Evolutionary conservation across 805 yeast genomes (phyloP).

Genomic region (Ogataea pini): DNA sequence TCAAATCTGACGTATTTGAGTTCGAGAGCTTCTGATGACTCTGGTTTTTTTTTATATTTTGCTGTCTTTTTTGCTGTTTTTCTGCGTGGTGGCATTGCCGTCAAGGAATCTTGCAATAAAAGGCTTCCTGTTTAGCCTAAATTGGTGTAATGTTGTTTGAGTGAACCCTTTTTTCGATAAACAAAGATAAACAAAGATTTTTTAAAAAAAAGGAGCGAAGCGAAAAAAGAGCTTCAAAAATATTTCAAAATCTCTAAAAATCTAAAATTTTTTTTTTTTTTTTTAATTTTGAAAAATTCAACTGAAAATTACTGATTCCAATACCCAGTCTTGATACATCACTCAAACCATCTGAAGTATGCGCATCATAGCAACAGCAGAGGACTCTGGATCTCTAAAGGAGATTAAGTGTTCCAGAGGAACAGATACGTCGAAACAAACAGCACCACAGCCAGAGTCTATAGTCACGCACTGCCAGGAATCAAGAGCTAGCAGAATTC

Average conservation of each 20-base stretch:
- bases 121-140: too few relatives aligned
- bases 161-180: too few relatives aligned
- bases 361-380: constrained; percentile 47
- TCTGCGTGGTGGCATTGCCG: neutral
- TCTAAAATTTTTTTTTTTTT: neutral
- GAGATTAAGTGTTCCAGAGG: constrained; percentile 65
- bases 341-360: constrained; percentile 27
- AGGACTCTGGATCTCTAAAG: constrained; percentile 66
- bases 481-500: constrained; percentile 38
- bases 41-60: neutral
- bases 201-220: neutral
- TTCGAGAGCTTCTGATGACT: neutral
- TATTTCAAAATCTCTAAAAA: neutral
- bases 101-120: too few relatives aligned
- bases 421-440: constrained; percentile 76
- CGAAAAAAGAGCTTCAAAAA: neutral
- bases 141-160: too few relatives aligned
- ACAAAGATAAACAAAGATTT: neutral
- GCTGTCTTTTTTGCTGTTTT: neutral
- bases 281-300: neutral
- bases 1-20: constrained; percentile 32
- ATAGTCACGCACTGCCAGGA: constrained; percentile 37
- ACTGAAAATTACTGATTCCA: neutral
- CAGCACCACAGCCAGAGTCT: constrained; percentile 62
- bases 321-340: too few relatives aligned